A percentile compares a stretch with the other conserved stretches of the same genome.
Evolutionary conservation across 139 green algal species (phyloP).

Genomic region (Volvox reticuliferus): DNA sequence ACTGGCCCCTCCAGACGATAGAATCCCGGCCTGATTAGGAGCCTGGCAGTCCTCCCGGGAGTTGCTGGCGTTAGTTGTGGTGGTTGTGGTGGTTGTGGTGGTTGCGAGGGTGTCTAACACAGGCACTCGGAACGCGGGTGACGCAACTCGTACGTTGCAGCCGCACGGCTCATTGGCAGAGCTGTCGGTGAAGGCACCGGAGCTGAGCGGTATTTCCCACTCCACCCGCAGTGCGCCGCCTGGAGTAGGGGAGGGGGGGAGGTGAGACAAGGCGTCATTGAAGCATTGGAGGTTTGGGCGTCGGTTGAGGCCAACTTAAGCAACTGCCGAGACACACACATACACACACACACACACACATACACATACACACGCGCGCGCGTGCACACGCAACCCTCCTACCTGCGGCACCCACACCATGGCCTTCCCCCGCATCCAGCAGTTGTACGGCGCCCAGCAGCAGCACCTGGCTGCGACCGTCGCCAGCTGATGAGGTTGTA

Average conservation of each 20-base stretch:
- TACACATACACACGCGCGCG: too few relatives aligned
- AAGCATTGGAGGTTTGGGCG: too few relatives aligned
- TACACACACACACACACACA: too few relatives aligned
- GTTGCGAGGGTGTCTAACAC: background rate
- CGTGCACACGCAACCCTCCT: too few relatives aligned
- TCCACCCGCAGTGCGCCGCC: background rate
- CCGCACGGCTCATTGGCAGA: constrained; percentile 52
- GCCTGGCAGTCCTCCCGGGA: too few relatives aligned
- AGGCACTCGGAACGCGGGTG: background rate
- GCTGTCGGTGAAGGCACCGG: background rate
- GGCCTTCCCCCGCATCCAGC: background rate
- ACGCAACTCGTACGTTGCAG: constrained; percentile 37
- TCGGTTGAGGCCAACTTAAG: too few relatives aligned
- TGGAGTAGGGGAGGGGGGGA: background rate
- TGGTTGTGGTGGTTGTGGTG: background rate
- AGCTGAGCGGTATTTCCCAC: constrained; percentile 41
- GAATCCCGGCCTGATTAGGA: too few relatives aligned
- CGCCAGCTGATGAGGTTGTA: too few relatives aligned
- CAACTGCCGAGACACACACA: too few relatives aligned
- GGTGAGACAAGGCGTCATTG: too few relatives aligned
- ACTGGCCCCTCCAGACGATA: too few relatives aligned
- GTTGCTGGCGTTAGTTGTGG: too few relatives aligned
- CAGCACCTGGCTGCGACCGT: background rate
- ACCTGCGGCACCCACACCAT: constrained; percentile 18
- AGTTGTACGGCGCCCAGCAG: background rate